These are phyloP conservation scores for Starmerella sirachaensis DNA, from an alignment of 805 yeast genomes.

Conservation along the genomic window DNA sequence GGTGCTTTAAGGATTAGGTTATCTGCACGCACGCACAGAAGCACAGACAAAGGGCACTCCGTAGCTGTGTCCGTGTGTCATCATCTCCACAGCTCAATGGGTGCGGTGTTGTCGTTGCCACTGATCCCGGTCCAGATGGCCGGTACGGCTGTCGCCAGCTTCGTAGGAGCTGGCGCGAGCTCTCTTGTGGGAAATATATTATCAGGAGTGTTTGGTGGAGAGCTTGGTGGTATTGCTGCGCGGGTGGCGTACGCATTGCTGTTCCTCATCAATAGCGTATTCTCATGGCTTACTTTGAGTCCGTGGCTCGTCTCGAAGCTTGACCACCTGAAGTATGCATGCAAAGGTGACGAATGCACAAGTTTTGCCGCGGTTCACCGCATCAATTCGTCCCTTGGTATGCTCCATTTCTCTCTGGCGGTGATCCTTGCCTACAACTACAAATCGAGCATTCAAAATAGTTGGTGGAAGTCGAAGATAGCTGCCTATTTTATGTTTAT, in stretches of 20 bases:
- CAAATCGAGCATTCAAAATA: constrained; percentile 71
- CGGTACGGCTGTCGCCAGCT: constrained; percentile 49
- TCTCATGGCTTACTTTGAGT: constrained; percentile 88
- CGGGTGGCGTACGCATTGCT: constrained; percentile 75
- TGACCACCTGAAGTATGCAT: constrained; percentile 55
- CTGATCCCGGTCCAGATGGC: constrained; percentile 57
- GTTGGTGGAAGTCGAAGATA: constrained; percentile 71
- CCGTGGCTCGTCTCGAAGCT: constrained; percentile 66
- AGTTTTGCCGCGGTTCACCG: constrained; percentile 94
- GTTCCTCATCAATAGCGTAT: constrained; percentile 60
- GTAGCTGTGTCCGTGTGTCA: no score
- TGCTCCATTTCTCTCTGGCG: constrained; percentile 64
- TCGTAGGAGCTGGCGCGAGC: constrained; percentile 71
- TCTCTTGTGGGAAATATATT: constrained; percentile 43
- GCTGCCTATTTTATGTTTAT: constrained; percentile 40
- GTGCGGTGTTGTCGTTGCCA: constrained; percentile 33
- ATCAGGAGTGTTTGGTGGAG: constrained; percentile 33
- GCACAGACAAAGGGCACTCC: no score
- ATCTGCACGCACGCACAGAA: no score
- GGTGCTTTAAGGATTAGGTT: no score
- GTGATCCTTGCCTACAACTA: constrained; percentile 52
- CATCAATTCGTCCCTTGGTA: constrained; percentile 74
- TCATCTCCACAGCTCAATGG: no score
- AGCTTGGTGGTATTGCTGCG: constrained; percentile 68
- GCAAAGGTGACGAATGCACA: constrained; percentile 75